Evolutionary conservation across 192 early-diverging fungal species (phyloP).

Genomic region (Podila epicladia): DNA sequence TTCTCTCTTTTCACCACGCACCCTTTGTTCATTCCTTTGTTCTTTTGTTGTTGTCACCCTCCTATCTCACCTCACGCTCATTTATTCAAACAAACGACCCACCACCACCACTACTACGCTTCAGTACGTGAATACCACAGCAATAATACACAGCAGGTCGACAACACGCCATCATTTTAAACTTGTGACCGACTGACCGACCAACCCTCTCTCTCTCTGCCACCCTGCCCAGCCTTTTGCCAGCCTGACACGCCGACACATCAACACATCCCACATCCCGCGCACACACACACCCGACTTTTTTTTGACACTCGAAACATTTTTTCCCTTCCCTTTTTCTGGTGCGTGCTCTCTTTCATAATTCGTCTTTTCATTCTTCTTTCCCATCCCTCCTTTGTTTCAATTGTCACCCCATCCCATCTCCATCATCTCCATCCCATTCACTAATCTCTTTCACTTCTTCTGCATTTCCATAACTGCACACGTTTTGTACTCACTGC

Average conservation of each 20-base stretch:
- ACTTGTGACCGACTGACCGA: too few species aligned
- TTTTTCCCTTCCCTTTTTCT: neutral
- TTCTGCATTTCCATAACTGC: neutral
- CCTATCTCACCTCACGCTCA: neutral
- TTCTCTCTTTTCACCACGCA: neutral
- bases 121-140: too few species aligned
- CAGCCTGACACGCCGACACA: constrained; percentile 2
- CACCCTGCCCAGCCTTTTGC: neutral
- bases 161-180: too few species aligned
- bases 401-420: constrained; percentile 4
- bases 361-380: neutral
- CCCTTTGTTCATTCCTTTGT: neutral
- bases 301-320: neutral
- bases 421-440: neutral
- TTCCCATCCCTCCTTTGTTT: neutral
- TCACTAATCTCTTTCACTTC: neutral
- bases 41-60: neutral
- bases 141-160: too few species aligned
- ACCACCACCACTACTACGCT: too few species aligned
- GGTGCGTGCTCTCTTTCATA: neutral
- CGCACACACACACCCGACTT: too few species aligned
- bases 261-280: neutral
- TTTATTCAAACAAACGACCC: too few species aligned
- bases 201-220: too few species aligned
- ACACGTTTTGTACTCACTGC: neutral